Evolutionary conservation across 2,329 filamentous ascomycete species (phyloP).

Genomic region (Curvularia sp.): DNA sequence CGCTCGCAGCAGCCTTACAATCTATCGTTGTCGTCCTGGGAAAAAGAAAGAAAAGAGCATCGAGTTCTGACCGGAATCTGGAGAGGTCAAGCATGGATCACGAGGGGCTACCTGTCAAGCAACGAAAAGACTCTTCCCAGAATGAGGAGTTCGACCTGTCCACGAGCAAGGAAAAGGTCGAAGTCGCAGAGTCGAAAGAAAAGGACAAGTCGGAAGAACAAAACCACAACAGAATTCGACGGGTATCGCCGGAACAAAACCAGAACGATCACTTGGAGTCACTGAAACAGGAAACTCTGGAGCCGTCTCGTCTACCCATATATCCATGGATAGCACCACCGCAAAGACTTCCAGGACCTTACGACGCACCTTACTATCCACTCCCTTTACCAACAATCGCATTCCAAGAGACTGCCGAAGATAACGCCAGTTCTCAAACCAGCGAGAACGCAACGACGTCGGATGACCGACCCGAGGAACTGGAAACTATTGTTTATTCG

Average conservation of each 20-base stretch:
- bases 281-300: constrained; percentile 23
- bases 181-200: background rate
- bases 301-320: constrained; percentile 31
- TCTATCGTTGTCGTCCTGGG: constrained; percentile 18
- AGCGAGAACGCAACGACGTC: constrained; percentile 13
- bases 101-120: background rate
- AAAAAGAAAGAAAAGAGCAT: constrained; percentile 30
- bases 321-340: constrained; percentile 46
- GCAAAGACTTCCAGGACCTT: constrained; percentile 44
- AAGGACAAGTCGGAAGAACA: background rate
- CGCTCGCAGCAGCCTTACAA: constrained; percentile 29
- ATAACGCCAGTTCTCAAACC: constrained; percentile 20
- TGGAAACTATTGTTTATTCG: constrained; percentile 30
- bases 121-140: constrained; percentile 12
- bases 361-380: constrained; percentile 46
- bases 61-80: constrained; percentile 1
- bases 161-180: background rate
- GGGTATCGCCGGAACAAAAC: background rate
- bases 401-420: constrained; percentile 14
- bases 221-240: background rate
- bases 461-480: constrained; percentile 4
- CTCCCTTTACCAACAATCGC: constrained; percentile 39
- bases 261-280: constrained; percentile 25
- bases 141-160: background rate
- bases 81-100: constrained; percentile 4